Conservation (phyloP, 768 basidiomycete species). For the Leccinum uliginosum region DNA sequence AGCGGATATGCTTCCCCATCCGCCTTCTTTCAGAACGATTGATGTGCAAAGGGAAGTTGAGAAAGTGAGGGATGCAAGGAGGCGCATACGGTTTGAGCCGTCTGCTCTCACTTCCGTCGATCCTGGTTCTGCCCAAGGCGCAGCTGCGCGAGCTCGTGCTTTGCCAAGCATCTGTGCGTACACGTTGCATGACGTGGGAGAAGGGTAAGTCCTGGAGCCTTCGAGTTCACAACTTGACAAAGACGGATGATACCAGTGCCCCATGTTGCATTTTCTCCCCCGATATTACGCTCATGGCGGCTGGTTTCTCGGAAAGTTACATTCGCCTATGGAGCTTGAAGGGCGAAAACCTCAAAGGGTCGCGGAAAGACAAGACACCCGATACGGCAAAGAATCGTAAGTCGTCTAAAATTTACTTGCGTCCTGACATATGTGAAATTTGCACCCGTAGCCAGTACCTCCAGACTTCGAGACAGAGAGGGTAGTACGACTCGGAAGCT, state of each 20-base stretch:
- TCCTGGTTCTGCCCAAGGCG: conserved; percentile 53
- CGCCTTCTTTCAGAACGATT: conserved; percentile 74
- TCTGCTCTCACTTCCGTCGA: conserved; percentile 56
- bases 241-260: conserved; percentile 43
- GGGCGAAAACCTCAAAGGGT: conserved; percentile 78
- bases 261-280: conserved; percentile 86
- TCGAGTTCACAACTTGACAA: conserved; percentile 6
- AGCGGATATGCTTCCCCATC: conserved; percentile 74
- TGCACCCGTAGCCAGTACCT: conserved; percentile 42
- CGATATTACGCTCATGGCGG: conserved; percentile 89
- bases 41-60: conserved; percentile 93
- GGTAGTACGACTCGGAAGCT: conserved; percentile 85
- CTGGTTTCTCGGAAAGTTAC: conserved; percentile 94
- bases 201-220: conserved; percentile 60
- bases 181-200: conserved; percentile 91
- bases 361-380: conserved; percentile 70
- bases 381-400: conserved; percentile 66
- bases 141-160: conserved; percentile 51
- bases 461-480: conserved; percentile 72
- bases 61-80: conserved; percentile 82
- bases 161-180: conserved; percentile 94
- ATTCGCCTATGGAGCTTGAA: conserved; percentile 94
- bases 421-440: conserved; percentile 2
- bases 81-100: conserved; percentile 88
- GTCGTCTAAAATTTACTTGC: conserved; percentile 24